Evolutionary conservation across 2,329 filamentous ascomycete genomes (phyloP).

Genomic region (Claviceps fusiformis): DNA sequence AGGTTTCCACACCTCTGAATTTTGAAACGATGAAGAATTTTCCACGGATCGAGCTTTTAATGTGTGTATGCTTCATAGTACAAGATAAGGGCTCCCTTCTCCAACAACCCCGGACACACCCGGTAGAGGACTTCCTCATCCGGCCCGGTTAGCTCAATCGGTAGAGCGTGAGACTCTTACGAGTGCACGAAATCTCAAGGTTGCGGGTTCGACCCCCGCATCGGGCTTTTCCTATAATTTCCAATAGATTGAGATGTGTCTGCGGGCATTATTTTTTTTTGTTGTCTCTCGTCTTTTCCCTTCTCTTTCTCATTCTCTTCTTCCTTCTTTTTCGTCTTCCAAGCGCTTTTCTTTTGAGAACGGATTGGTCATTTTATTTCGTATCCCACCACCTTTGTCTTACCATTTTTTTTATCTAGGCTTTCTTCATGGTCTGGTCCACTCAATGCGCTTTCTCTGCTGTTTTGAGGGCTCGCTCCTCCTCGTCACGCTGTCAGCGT

Average conservation of each 20-base stretch:
- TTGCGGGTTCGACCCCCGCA: conserved; percentile 39
- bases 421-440: too few relatives aligned
- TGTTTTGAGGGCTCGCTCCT: too few relatives aligned
- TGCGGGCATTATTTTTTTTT: neutral
- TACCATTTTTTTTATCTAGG: too few relatives aligned
- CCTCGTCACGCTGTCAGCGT: too few relatives aligned
- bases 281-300: neutral
- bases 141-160: conserved; percentile 26
- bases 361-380: too few relatives aligned
- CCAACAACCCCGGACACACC: neutral
- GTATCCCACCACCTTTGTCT: too few relatives aligned
- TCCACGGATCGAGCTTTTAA: neutral
- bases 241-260: neutral
- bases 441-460: too few relatives aligned
- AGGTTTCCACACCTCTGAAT: too few relatives aligned
- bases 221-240: conserved; percentile 13
- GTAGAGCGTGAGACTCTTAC: conserved; percentile 61
- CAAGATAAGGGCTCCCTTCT: rapidly evolving
- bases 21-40: neutral
- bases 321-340: neutral
- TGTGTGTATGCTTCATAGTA: neutral
- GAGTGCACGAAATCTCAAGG: conserved; percentile 27
- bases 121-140: neutral
- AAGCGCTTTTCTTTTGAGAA: too few relatives aligned
- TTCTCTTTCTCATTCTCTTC: neutral